phyloP scores from a whole-genome alignment of 495 filamentous ascomycete species.

The Zalerion maritima region DNA sequence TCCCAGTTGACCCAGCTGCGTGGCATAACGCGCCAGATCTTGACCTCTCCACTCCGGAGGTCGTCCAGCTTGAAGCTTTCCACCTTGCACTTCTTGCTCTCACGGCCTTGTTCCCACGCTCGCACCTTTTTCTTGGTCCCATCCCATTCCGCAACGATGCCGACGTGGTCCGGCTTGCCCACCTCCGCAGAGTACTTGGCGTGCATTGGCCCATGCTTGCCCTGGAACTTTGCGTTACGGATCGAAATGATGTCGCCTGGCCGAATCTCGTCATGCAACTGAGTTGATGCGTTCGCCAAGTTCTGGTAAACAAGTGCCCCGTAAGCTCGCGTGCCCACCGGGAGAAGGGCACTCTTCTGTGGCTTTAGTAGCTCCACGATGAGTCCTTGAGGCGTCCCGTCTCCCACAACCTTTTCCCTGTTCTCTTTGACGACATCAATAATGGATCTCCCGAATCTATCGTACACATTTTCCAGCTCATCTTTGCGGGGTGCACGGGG shows the following conservation, averaged over 20 bases:
- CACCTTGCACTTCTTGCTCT: conserved; percentile 85
- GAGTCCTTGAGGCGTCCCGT: conserved; percentile 64
- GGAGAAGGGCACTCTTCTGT: conserved; percentile 57
- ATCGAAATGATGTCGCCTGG: conserved; percentile 87
- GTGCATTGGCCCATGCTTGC: conserved; percentile 88
- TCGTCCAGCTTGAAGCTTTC: conserved; percentile 92
- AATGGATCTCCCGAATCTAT: conserved; percentile 61
- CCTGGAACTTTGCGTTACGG: conserved; percentile 88
- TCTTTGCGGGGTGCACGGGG: conserved; percentile 81
- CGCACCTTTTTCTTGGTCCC: conserved; percentile 96
- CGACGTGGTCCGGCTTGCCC: conserved; percentile 87
- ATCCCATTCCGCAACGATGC: conserved; percentile 95
- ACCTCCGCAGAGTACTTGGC: conserved; percentile 84
- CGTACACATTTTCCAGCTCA: conserved; percentile 73
- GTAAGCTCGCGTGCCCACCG: conserved; percentile 75
- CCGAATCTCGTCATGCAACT: conserved; percentile 86
- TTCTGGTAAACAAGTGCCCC: conserved; percentile 89
- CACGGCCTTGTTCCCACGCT: conserved; percentile 88
- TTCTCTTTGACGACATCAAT: conserved; percentile 48
- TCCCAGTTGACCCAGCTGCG: conserved; percentile 87
- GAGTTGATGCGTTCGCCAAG: conserved; percentile 78
- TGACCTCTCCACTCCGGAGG: conserved; percentile 83
- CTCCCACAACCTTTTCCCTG: conserved; percentile 67
- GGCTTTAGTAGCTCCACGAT: conserved; percentile 64
- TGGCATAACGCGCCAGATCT: conserved; percentile 93